Evolutionary conservation across 1,284 basidiomycete genomes (phyloP).

Genomic region (Ceratorhiza oryzae-sativae): DNA sequence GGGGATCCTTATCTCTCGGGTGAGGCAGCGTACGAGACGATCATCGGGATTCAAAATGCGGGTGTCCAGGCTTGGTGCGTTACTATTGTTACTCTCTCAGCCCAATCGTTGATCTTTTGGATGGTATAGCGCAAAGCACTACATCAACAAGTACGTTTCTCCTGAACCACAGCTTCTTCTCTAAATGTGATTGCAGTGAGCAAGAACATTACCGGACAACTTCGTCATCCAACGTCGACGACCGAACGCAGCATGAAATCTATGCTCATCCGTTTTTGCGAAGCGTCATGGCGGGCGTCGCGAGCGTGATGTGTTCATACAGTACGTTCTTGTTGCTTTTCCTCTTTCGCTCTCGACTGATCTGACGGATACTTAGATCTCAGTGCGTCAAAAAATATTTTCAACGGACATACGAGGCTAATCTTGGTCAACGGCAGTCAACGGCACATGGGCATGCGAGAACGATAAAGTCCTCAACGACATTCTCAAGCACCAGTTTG

Average conservation of each 20-base stretch:
- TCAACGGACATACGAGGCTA: background rate
- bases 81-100: no score
- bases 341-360: background rate
- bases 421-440: constrained; percentile 53
- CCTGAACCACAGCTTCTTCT: no score
- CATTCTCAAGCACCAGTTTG: constrained; percentile 76
- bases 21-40: constrained; percentile 45
- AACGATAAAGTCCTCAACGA: constrained; percentile 78
- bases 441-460: constrained; percentile 81
- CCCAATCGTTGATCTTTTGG: background rate
- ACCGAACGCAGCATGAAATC: constrained; percentile 64
- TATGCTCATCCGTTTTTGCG: constrained; percentile 76
- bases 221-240: constrained; percentile 43
- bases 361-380: background rate
- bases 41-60: constrained; percentile 43
- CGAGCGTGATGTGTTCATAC: constrained; percentile 81
- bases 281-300: constrained; percentile 76
- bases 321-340: constrained; percentile 45
- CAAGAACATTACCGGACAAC: constrained; percentile 43
- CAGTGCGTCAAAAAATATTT: background rate
- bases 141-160: constrained; percentile 41
- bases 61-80: constrained; percentile 44
- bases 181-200: constrained; percentile 31
- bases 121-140: constrained; percentile 43
- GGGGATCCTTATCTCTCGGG: constrained; percentile 45